Evolutionary conservation across 441 rosid species (phyloP).

Genomic region (Pelargonium fulgidum): DNA sequence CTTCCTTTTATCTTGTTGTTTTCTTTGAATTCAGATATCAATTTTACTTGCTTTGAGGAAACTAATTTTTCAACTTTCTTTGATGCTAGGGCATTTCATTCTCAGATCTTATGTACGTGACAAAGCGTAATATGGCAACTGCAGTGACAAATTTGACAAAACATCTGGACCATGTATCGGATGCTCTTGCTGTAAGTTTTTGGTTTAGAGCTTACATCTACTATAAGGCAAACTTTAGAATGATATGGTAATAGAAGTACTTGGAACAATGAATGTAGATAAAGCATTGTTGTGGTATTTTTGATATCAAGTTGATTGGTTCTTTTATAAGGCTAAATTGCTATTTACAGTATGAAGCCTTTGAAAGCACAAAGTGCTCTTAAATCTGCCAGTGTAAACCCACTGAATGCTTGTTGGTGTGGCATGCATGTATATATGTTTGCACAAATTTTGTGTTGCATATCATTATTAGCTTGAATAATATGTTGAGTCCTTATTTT

Average conservation of each 20-base stretch:
- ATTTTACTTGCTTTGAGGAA: slow-evolving; percentile 13
- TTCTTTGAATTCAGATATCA: not conserved
- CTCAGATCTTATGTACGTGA: slow-evolving; percentile 84
- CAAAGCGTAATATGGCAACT: slow-evolving; percentile 64
- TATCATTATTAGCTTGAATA: not conserved
- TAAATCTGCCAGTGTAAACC: not conserved
- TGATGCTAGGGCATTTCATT: slow-evolving; percentile 60
- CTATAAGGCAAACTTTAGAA: not conserved
- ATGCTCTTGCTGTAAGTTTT: slow-evolving; percentile 64
- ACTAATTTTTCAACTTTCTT: slow-evolving; percentile 15
- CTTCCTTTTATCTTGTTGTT: not conserved
- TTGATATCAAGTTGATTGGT: not conserved
- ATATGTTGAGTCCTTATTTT: not conserved
- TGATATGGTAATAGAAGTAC: not conserved
- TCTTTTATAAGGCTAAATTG: not conserved
- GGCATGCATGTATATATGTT: not conserved
- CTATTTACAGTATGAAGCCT: not conserved
- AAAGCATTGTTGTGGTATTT: not conserved
- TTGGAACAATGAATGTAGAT: not conserved
- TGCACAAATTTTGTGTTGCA: not conserved
- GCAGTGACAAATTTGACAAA: slow-evolving; percentile 74
- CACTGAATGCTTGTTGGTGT: not conserved
- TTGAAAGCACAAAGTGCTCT: not conserved
- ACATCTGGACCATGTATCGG: slow-evolving; percentile 71
- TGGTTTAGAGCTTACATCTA: slow-evolving; percentile 12